Evolutionary conservation across 257 asterid genomes (phyloP).

Genomic region (Forsythia viridissima): DNA sequence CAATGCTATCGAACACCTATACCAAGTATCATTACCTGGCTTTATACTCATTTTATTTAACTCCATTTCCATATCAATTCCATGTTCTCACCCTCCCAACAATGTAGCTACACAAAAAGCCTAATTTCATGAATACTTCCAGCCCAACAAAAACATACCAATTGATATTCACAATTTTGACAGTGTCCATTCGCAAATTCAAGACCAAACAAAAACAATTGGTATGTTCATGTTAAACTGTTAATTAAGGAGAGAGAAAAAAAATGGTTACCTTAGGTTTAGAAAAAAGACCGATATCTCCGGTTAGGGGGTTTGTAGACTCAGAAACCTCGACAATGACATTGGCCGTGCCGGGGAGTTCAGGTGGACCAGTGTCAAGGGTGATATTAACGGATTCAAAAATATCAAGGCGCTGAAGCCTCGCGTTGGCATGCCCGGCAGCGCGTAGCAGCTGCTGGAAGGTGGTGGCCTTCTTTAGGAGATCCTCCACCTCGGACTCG

Average conservation of each 20-base stretch:
- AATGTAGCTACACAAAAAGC: background rate
- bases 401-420: constrained; percentile 64
- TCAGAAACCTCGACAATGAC: constrained; percentile 78
- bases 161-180: background rate
- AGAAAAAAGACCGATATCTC: constrained; percentile 71
- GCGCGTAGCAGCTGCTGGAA: constrained; percentile 76
- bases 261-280: constrained; percentile 69
- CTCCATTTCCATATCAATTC: background rate
- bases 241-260: constrained; percentile 3
- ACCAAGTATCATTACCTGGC: background rate
- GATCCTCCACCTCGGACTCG: constrained; percentile 61
- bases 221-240: background rate
- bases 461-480: constrained; percentile 57
- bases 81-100: background rate
- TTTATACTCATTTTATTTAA: background rate
- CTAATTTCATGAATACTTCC: background rate
- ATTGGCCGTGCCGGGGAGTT: constrained; percentile 89
- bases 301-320: constrained; percentile 53
- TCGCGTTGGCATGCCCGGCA: constrained; percentile 54
- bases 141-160: background rate
- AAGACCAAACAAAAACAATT: background rate
- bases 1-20: background rate
- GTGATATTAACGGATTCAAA: constrained; percentile 78
- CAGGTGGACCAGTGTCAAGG: constrained; percentile 86
- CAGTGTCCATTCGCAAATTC: background rate